Evolutionary conservation across 2,329 filamentous ascomycete genomes (phyloP), one percentile per base, ranked within the genome.

Genomic region (Colletotrichum gloeosporioides): DNA sequence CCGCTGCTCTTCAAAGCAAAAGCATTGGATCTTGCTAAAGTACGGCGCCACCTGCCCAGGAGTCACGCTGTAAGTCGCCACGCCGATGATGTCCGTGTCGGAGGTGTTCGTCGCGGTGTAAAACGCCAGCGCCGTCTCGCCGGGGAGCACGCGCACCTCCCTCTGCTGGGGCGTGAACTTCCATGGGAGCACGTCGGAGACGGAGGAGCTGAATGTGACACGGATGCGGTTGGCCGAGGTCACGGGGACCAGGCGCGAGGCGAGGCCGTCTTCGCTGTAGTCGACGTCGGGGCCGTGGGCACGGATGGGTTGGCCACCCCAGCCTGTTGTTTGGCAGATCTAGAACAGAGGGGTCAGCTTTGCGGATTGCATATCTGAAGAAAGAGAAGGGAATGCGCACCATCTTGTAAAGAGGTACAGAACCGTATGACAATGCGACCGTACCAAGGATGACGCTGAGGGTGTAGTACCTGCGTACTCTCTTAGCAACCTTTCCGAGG

Each of bases 11-110:
- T 99, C 97, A 82, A 99, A 99, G 86, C 97, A 99, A 86, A 99
- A 99, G 83, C 97, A 99, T 86, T 99, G 97, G 62, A 99, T 99
- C 90, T 99, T 99, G 91, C 95, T 98, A 83, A 99, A 99, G 85
- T 99, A 99, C 2, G 95, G 96, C 59, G 97, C 96, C 61, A 98
- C 96, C 86, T 99, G 97, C 5, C 92, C 97, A 0, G 97, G 97
- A 4, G 96, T 98, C 34, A 99, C 98, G 82, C 95, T 98, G 86
- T 99, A 99, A 9, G 97, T 99, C 13, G 97, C 97, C 59, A 99
- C 96, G 64, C 97, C 97, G 82, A 99, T 99, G 80, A 99, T 99
- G 87, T 99, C 98, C 78, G 94, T 92, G 78, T 95, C 92, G 77
- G 95, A 95, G 79, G 92, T 93, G 88, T 99, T 99, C 72, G 96